A percentile compares a stretch with the other conserved stretches of the same genome.
Conservation (phyloP, 2,329 filamentous ascomycete genomes). For the Pseudocercospora cruenta region DNA sequence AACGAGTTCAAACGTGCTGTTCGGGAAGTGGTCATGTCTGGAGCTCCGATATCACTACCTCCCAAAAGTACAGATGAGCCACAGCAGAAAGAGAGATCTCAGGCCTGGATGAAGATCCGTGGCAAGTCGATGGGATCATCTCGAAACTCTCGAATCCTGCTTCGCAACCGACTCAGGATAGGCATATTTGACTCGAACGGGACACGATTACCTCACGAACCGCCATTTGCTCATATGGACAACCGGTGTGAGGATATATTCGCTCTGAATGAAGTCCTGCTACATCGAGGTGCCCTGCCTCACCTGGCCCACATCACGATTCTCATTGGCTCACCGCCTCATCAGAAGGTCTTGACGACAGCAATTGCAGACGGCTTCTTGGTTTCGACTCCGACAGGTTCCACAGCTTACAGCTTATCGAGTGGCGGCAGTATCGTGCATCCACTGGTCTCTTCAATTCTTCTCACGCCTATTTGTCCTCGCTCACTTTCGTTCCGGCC, state of each 20-base stretch:
- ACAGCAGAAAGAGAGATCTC: constrained; percentile 21
- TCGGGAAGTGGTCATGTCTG: constrained; percentile 87
- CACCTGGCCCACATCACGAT: constrained; percentile 92
- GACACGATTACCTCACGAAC: constrained; percentile 46
- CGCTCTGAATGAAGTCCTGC: constrained; percentile 93
- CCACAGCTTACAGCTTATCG: constrained; percentile 92
- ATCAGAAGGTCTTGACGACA: constrained; percentile 83
- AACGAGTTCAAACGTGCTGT: constrained; percentile 89
- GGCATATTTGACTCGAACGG: constrained; percentile 77
- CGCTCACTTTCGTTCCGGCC: constrained; percentile 90
- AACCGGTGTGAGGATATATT: constrained; percentile 54
- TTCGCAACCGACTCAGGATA: constrained; percentile 84
- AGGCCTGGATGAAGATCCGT: constrained; percentile 71
- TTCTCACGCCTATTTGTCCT: constrained; percentile 92
- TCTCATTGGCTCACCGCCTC: constrained; percentile 65
- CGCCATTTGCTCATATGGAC: constrained; percentile 37
- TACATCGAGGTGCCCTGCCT: constrained; percentile 86
- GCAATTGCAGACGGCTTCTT: constrained; percentile 95
- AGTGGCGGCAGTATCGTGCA: constrained; percentile 93
- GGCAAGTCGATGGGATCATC: constrained; percentile 80
- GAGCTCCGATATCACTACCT: constrained; percentile 46
- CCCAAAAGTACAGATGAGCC: constrained; percentile 29
- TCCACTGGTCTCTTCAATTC: constrained; percentile 82
- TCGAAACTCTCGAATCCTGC: constrained; percentile 76
- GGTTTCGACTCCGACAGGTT: constrained; percentile 89